These are phyloP conservation scores for Sanghuangporus sanghuang DNA, from an alignment of 1,284 basidiomycete species.

Conservation along the genomic window DNA sequence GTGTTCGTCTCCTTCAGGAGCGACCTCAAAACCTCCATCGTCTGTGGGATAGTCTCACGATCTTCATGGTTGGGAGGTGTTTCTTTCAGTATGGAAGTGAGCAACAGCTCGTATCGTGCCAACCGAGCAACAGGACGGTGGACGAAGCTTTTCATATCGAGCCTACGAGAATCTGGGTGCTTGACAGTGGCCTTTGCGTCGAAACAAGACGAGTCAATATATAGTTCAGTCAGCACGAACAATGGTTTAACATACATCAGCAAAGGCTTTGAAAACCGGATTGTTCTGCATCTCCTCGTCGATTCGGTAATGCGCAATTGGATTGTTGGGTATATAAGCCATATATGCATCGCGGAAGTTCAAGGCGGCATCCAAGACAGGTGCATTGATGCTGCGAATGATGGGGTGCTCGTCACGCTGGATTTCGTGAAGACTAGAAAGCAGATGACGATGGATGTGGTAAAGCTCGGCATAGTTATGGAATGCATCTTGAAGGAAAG, in stretches of 20 bases:
- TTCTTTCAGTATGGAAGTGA: slow-evolving; percentile 74
- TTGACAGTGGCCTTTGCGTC: slow-evolving; percentile 58
- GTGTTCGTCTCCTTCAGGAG: slow-evolving; percentile 83
- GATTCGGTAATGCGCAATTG: slow-evolving; percentile 87
- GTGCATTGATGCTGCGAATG: slow-evolving; percentile 80
- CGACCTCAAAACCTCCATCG: slow-evolving; percentile 80
- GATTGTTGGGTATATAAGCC: slow-evolving; percentile 91
- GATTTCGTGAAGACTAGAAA: slow-evolving; percentile 79
- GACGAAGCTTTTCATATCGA: slow-evolving; percentile 87
- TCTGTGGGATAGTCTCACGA: slow-evolving; percentile 70
- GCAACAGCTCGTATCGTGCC: slow-evolving; percentile 82
- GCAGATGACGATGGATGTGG: slow-evolving; percentile 64
- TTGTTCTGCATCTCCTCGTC: slow-evolving; percentile 86
- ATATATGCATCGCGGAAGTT: slow-evolving; percentile 93
- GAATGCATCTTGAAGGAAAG: slow-evolving; percentile 88
- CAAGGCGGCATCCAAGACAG: slow-evolving; percentile 83
- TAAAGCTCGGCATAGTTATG: slow-evolving; percentile 86
- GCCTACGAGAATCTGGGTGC: slow-evolving; percentile 68
- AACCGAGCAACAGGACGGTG: slow-evolving; percentile 86
- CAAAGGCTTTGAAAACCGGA: slow-evolving; percentile 72
- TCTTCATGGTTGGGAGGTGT: slow-evolving; percentile 76
- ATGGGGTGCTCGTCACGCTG: slow-evolving; percentile 88
- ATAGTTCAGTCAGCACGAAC: background rate
- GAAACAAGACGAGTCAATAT: background rate
- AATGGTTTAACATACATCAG: slow-evolving; percentile 54